Evolutionary conservation across 1,139 yeast genomes (phyloP), one percentile per base, ranked within the genome.

Genomic region (Debaryomyces robertsiae): DNA sequence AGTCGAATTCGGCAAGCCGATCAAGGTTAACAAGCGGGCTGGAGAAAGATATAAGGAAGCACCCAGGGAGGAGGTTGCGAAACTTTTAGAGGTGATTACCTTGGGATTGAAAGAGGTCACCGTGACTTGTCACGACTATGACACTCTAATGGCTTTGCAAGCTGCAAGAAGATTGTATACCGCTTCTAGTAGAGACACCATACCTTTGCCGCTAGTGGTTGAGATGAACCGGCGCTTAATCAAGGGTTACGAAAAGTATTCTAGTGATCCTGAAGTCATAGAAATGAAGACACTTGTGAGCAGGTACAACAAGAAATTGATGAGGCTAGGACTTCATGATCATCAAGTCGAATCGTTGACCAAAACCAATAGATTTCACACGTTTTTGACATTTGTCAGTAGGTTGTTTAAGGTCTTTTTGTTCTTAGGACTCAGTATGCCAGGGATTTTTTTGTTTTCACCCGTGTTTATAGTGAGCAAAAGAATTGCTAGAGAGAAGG

Each of bases 191-290:
- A 52, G 73, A 37, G 65, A 62, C 9, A 44, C 44, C 17, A 66
- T 70, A 16, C 77, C 77, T 1, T 55, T 69, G 16, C 73, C 77
- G 1, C 52, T 72, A 57, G 75, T 72, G 31, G 68, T 71, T 24
- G 77, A 73, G 46, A 68, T 71, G 75, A 72, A 70, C 50, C 47
- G 77, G 37, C 52, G 76, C 38, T 57, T 73, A 28, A 63, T 70
- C 10, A 59, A 60, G 44, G 76, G 76, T 0, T 73, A 71, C 48
- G 63, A 69, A 39, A 54, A 65, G 44, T 62, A 65, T 46, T 53
- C 63, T 24, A 61, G 66, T 33, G 60, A 62, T 28, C 65, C 69
- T 0, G 73, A 68, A 37, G 66, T 71, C 4, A 61, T 58, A 27
- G 57, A 55, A 23, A 52, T 72, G 46, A 69, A 62, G 43, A 45